Evolutionary conservation across 2,329 filamentous ascomycete genomes (phyloP), one percentile per base, ranked within the genome.

Genomic region (Colletotrichum incanum): DNA sequence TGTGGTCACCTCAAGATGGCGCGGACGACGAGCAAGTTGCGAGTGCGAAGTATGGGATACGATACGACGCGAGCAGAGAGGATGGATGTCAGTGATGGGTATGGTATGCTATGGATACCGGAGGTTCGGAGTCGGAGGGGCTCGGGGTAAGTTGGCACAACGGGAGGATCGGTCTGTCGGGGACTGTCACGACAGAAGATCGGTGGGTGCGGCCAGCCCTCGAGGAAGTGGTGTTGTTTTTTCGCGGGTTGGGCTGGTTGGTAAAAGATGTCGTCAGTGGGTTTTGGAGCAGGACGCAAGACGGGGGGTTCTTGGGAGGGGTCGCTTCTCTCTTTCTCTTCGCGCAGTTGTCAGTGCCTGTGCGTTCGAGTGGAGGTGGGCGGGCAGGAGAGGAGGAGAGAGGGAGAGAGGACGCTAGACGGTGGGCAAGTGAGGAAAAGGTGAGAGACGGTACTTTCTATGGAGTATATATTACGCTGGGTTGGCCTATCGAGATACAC

Each of bases 251-350:
- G 59, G 69, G 58, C 52, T 49, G 23, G 68, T 63, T 71, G 68
- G 68, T 59, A 63, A 69, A 69, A 69, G 65, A 72, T 72, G 65
- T 72, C 69, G 69, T 72, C 69, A 72, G 69, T 72, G 69, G 65
- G 50, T 68, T 71, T 63, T 68, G 65, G 69, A 64, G 56, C 43
- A 72, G 65, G 52, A 71, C 65, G 56, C 56, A 58, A 49, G 65
- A 63, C 65, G 39, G 56, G 64, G 61, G 31, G 47, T 43, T 54
- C n/a, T 68, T 52, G 69, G 69, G 69, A 72, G 69, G 69, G 65
- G 69, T 72, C 59, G 65, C 52, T 72, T 61, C 43, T 62, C 45
- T 62, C 59, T 50, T 37, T 62, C 59, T 52, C 45, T 59, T 39
- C 31, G 31, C 62, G 43, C 65, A 37, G 52, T 18, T 45, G 26